A percentile compares a stretch with the other conserved stretches of the same genome.
Conservation (phyloP, 208 protist species). For the Trypanosoma boissoni region DNA sequence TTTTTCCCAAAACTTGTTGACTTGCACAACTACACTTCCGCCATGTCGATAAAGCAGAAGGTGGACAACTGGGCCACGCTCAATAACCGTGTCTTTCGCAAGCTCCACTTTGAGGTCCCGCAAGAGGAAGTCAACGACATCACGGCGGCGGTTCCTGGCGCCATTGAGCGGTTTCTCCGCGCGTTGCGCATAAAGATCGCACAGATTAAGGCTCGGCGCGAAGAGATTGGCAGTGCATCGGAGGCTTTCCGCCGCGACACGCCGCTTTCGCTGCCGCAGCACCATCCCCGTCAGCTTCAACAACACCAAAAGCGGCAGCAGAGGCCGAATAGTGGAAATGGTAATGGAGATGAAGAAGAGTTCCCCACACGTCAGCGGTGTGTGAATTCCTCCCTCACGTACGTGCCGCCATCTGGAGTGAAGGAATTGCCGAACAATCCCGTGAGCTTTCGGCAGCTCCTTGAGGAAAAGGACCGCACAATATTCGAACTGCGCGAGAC, state of each 20-base stretch:
- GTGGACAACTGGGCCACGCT: slow-evolving; percentile 97
- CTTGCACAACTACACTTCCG: slow-evolving; percentile 97
- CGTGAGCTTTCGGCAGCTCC: slow-evolving; percentile 37
- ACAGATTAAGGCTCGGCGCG: slow-evolving; percentile 68
- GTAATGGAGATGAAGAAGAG: not conserved
- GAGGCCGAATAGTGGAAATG: not conserved
- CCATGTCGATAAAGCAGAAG: slow-evolving; percentile 90
- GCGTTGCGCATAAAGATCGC: slow-evolving; percentile 89
- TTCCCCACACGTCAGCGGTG: not conserved
- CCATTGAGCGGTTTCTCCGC: slow-evolving; percentile 92
- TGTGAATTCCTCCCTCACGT: not conserved
- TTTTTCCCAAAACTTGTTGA: slow-evolving; percentile 97
- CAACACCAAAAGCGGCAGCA: not conserved
- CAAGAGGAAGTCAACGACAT: slow-evolving; percentile 90
- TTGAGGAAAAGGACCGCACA: slow-evolving; percentile 89
- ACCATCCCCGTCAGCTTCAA: no score
- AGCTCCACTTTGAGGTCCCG: slow-evolving; percentile 91
- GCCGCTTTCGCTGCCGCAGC: no score
- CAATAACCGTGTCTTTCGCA: slow-evolving; percentile 93
- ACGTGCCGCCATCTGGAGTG: not conserved
- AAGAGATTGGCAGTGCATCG: slow-evolving; percentile 24
- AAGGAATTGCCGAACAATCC: slow-evolving; percentile 8
- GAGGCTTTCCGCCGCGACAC: not conserved
- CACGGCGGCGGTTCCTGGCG: slow-evolving; percentile 81
- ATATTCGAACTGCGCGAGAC: slow-evolving; percentile 91